These are phyloP conservation scores for Phytophthora podocarpi DNA, from an alignment of 352 stramenopile genomes.

Conservation along the genomic window DNA sequence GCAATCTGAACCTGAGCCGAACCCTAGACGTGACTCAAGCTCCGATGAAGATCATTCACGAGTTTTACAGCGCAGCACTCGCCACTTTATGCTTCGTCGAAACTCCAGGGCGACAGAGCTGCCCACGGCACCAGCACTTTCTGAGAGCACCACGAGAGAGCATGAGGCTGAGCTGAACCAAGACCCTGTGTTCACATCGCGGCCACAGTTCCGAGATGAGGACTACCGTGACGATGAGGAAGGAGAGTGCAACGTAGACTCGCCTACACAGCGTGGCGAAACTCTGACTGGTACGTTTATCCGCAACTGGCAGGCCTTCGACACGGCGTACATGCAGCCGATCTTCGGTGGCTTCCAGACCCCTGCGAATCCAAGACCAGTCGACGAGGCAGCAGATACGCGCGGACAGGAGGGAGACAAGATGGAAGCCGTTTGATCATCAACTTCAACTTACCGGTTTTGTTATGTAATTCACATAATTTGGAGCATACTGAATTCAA, in stretches of 20 bases:
- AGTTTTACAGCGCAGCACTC: conserved; percentile 48
- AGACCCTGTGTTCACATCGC: conserved; percentile 62
- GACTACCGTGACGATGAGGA: conserved; percentile 50
- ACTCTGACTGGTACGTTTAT: conserved; percentile 65
- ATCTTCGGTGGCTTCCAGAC: conserved; percentile 65
- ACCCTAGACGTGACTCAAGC: conserved; percentile 29
- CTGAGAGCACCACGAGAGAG: conserved; percentile 11
- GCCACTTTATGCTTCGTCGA: conserved; percentile 67
- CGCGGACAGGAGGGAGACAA: conserved; percentile 36
- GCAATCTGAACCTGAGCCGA: conserved; percentile 40
- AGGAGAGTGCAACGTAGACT: conserved; percentile 22
- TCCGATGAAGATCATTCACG: conserved; percentile 24
- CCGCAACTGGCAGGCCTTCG: conserved; percentile 75
- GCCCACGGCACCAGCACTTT: background rate
- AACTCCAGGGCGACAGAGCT: conserved; percentile 33
- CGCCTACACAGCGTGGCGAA: conserved; percentile 31
- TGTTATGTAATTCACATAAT: conserved; percentile 16
- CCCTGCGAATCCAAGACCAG: conserved; percentile 4
- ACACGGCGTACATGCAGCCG: conserved; percentile 76
- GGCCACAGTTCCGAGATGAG: conserved; percentile 74
- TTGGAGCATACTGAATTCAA: conserved; percentile 18
- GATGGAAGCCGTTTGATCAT: conserved; percentile 43
- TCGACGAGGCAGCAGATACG: conserved; percentile 11
- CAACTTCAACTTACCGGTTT: conserved; percentile 29
- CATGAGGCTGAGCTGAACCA: conserved; percentile 24